A percentile compares a stretch with the other conserved stretches of the same genome.
These are phyloP conservation scores for Tylopilus rubrobrunneus DNA, from an alignment of 768 basidiomycete genomes.

Conservation along the genomic window DNA sequence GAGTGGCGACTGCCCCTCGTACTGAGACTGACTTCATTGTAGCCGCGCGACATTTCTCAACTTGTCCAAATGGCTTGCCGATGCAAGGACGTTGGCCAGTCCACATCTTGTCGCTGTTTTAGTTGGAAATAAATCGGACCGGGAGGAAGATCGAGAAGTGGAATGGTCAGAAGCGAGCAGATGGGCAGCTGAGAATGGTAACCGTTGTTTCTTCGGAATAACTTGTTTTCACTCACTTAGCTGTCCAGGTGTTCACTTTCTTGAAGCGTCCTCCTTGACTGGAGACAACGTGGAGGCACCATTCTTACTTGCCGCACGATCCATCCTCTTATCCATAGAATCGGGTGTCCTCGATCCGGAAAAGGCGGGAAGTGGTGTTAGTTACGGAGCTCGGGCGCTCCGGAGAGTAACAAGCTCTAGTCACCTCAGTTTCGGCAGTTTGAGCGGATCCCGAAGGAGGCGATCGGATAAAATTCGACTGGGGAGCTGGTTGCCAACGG, in stretches of 20 bases:
- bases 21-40: conserved; percentile 7
- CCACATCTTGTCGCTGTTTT: conserved; percentile 86
- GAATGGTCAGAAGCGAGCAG: conserved; percentile 92
- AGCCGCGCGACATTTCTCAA: conserved; percentile 87
- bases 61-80: conserved; percentile 85
- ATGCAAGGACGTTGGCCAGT: conserved; percentile 89
- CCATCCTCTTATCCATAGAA: conserved; percentile 87
- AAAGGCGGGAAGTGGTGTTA: conserved; percentile 91
- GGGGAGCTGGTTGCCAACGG: conserved; percentile 59
- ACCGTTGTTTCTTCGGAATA: conserved; percentile 15
- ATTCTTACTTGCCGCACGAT: conserved; percentile 81
- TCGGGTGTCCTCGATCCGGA: conserved; percentile 90
- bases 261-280: conserved; percentile 88
- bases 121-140: conserved; percentile 94
- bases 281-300: conserved; percentile 95
- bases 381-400: conserved; percentile 92
- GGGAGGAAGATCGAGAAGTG: conserved; percentile 92
- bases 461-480: conserved; percentile 56
- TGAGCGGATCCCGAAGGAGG: conserved; percentile 63
- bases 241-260: conserved; percentile 80
- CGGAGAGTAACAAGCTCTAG: conserved; percentile 90
- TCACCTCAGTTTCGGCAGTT: conserved; percentile 79
- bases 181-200: conserved; percentile 96
- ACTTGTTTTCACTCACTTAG: conserved; percentile 2
- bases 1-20: neutral